phyloP scores from a whole-genome alignment of 345 rosid genomes.

The Jatropha curcas region DNA sequence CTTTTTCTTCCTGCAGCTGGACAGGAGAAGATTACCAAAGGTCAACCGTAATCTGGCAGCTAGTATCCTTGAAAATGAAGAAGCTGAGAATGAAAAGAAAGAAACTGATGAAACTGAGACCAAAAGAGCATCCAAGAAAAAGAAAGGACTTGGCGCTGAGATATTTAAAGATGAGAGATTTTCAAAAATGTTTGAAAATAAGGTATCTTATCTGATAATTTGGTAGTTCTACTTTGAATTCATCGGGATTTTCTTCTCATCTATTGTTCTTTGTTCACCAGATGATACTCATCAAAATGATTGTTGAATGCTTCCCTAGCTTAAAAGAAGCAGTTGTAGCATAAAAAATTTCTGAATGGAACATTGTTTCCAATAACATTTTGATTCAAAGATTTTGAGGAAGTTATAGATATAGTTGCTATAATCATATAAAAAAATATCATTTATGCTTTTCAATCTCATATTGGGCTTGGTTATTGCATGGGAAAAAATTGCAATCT shows the following conservation, averaged over 20 bases:
- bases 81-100: conserved; percentile 50
- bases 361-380: neutral
- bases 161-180: conserved; percentile 64
- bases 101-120: conserved; percentile 47
- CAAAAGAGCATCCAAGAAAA: conserved; percentile 70
- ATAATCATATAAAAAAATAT: neutral
- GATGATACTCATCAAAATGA: neutral
- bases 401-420: neutral
- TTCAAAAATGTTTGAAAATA: conserved; percentile 45
- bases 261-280: neutral
- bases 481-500: neutral
- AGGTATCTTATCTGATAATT: conserved; percentile 43
- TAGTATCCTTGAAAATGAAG: conserved; percentile 53
- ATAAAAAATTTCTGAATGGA: neutral
- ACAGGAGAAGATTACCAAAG: conserved; percentile 64
- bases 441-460: neutral
- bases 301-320: neutral
- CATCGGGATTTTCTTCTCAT: neutral
- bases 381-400: neutral
- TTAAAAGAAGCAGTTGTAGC: neutral
- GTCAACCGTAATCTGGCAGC: conserved; percentile 73
- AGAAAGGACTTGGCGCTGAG: conserved; percentile 56
- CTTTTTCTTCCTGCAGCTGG: conserved; percentile 47
- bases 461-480: neutral
- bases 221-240: neutral